Evolutionary conservation across 2,329 filamentous ascomycete species (phyloP).

Genomic region (Diaporthe sp.): DNA sequence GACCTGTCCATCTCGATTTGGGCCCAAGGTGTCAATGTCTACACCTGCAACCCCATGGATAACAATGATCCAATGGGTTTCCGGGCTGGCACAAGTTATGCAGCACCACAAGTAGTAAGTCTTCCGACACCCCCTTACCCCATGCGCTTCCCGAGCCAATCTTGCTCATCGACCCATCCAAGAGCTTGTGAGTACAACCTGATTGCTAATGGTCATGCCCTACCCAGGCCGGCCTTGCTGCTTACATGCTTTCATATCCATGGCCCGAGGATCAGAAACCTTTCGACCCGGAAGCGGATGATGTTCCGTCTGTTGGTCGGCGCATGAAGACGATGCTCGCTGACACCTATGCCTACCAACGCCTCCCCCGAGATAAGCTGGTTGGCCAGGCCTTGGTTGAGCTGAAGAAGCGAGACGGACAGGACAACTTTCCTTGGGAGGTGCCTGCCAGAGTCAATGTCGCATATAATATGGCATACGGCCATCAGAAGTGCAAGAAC

Average conservation of each 20-base stretch:
- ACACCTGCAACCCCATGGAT: not conserved
- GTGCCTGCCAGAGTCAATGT: conserved; percentile 15
- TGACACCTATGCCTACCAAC: conserved; percentile 25
- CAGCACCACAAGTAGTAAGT: conserved; percentile 23
- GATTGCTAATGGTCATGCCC: not conserved
- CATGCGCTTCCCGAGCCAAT: not conserved
- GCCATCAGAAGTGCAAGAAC: conserved; percentile 25
- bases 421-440: not conserved
- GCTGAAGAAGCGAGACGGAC: not conserved
- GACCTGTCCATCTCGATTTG: conserved; percentile 5
- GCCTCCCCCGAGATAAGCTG: conserved; percentile 10
- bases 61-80: not conserved
- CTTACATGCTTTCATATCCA: conserved; percentile 23
- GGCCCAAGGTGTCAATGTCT: conserved; percentile 18
- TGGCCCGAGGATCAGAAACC: conserved; percentile 10
- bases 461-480: conserved; percentile 29
- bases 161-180: not conserved
- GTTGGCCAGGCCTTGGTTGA: not conserved
- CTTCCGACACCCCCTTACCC: not conserved
- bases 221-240: conserved; percentile 25
- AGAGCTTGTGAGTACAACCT: not conserved
- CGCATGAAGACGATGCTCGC: conserved; percentile 24
- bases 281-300: not conserved
- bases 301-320: not conserved
- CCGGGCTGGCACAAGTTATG: not conserved